These are phyloP conservation scores for Diaporthe capsici DNA, from an alignment of 2,329 filamentous ascomycete genomes.

Conservation along the genomic window DNA sequence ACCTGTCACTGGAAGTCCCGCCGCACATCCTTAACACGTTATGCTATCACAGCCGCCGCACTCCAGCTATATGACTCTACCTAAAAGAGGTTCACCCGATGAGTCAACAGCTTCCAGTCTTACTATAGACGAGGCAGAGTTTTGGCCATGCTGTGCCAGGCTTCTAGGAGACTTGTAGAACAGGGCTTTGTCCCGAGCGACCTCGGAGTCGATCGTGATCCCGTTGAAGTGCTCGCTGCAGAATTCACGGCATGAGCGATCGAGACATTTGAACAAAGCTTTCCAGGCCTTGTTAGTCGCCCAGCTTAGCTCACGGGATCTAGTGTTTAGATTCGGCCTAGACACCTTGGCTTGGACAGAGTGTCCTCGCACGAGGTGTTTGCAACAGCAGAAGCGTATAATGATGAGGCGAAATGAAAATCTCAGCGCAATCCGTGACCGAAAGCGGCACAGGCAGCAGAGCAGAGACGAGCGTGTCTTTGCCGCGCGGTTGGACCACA, in stretches of 20 bases:
- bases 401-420: slow-evolving; percentile 17
- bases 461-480: not conserved
- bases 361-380: not conserved
- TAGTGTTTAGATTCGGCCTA: slow-evolving; percentile 13
- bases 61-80: not conserved
- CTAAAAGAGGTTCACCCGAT: not conserved
- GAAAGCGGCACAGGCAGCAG: slow-evolving; percentile 30
- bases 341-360: not conserved
- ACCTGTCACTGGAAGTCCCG: slow-evolving; percentile 10
- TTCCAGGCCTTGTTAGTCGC: not conserved
- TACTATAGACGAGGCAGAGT: slow-evolving; percentile 22
- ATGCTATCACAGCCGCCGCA: slow-evolving; percentile 22
- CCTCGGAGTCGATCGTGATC: slow-evolving; percentile 3
- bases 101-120: slow-evolving; percentile 17
- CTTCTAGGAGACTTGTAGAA: not conserved
- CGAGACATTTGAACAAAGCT: not conserved
- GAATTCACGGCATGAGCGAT: slow-evolving; percentile 10
- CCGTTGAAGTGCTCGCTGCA: slow-evolving; percentile 11
- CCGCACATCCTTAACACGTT: not conserved
- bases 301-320: slow-evolving; percentile 26
- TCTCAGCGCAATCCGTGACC: slow-evolving; percentile 13
- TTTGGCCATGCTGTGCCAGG: not conserved
- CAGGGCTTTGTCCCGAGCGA: slow-evolving; percentile 1
- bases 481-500: slow-evolving; percentile 31
- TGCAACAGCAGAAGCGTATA: not conserved